These are phyloP conservation scores for Myxozyma lipomycoides DNA, from an alignment of 805 yeast genomes.

Conservation along the genomic window DNA sequence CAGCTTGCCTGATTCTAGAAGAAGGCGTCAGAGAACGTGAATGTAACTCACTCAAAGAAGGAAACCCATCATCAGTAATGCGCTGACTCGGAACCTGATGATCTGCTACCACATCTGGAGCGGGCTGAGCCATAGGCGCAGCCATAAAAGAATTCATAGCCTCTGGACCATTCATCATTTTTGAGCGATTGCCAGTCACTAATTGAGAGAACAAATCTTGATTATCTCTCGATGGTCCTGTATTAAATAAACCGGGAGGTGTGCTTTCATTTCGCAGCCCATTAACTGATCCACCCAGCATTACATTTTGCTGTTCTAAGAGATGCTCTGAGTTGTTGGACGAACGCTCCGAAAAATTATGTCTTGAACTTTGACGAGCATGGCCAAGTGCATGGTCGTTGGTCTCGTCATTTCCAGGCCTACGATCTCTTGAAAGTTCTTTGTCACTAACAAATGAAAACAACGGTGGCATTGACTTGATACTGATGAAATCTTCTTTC, in stretches of 20 bases:
- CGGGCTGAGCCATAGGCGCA: no score
- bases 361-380: constrained; percentile 11
- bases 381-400: not conserved
- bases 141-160: not conserved
- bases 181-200: constrained; percentile 14
- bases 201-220: constrained; percentile 18
- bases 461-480: constrained; percentile 30
- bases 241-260: constrained; percentile 62
- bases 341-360: constrained; percentile 9
- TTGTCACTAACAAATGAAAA: constrained; percentile 31
- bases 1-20: not conserved
- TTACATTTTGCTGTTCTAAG: constrained; percentile 35
- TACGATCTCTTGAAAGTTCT: not conserved
- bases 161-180: constrained; percentile 11
- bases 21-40: not conserved
- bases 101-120: no score
- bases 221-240: constrained; percentile 22
- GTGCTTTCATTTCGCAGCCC: constrained; percentile 35
- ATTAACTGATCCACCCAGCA: constrained; percentile 25
- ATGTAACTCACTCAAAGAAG: constrained; percentile 1
- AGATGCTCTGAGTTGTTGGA: constrained; percentile 18
- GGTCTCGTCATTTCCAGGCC: not conserved
- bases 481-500: constrained; percentile 31
- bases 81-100: not conserved
- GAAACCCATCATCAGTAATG: not conserved